A percentile compares a stretch with the other conserved stretches of the same genome.
Conservation (phyloP, 371 early-diverging fungal genomes). For the Parasitella parasitica region DNA sequence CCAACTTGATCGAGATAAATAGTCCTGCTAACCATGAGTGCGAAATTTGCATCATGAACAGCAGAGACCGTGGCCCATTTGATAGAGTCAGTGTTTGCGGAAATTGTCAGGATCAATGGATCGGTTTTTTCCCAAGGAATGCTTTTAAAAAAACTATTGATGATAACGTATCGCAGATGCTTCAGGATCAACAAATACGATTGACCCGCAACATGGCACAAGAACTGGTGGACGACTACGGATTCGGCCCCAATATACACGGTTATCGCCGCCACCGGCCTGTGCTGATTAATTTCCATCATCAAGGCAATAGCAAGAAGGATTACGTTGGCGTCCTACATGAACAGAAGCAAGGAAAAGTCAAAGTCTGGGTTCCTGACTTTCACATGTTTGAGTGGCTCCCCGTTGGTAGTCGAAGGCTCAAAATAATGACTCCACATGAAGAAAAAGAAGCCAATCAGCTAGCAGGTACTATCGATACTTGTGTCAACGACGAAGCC, state of each 20-base stretch:
- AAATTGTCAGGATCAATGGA: background rate
- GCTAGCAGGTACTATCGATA: background rate
- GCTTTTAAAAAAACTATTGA: background rate
- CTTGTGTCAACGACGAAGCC: background rate
- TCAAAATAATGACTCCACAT: slow-evolving; percentile 29
- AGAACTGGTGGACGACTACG: slow-evolving; percentile 40
- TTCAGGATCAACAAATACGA: background rate
- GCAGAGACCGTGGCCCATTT: background rate
- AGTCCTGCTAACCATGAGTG: too few relatives aligned
- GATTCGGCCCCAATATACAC: slow-evolving; percentile 49
- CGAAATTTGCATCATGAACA: slow-evolving; percentile 35
- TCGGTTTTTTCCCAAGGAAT: background rate
- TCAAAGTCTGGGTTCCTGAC: slow-evolving; percentile 42
- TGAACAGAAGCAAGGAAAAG: slow-evolving; percentile 32
- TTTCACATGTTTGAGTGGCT: slow-evolving; percentile 40
- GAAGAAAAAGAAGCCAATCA: slow-evolving; percentile 19
- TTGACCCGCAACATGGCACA: slow-evolving; percentile 54
- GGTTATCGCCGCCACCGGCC: slow-evolving; percentile 53
- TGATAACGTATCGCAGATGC: background rate
- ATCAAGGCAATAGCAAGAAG: slow-evolving; percentile 13
- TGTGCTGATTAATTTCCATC: slow-evolving; percentile 37
- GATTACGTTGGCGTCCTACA: slow-evolving; percentile 36
- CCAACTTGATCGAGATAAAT: too few relatives aligned
- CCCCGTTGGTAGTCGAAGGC: slow-evolving; percentile 33
- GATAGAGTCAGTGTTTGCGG: background rate